phyloP scores from a whole-genome alignment of 108 stramenopile genomes.

The Bacterosira constricta region DNA sequence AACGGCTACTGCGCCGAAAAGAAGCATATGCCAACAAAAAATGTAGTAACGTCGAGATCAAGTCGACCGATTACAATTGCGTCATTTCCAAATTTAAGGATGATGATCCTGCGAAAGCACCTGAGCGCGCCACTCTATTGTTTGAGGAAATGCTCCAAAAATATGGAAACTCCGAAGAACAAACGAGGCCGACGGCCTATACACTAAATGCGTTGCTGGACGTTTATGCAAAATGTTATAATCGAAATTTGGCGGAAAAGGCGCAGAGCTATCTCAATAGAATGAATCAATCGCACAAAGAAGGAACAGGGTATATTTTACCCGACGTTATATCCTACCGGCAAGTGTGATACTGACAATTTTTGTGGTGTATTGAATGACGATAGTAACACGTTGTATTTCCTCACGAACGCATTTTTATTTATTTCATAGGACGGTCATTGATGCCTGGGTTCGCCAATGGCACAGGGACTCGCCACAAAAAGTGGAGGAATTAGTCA shows the following conservation, averaged over 20 bases:
- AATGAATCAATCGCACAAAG: constrained; percentile 22
- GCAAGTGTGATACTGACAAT: too few species aligned
- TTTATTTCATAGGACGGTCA: too few species aligned
- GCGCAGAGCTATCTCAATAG: constrained; percentile 17
- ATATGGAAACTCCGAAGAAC: neutral
- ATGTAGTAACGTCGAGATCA: constrained; percentile 7
- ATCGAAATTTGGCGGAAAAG: constrained; percentile 22
- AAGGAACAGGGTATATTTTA: constrained; percentile 22
- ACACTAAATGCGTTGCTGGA: constrained; percentile 40
- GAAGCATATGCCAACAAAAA: constrained; percentile 30
- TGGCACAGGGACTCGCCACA: constrained; percentile 23
- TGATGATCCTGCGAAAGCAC: constrained; percentile 23
- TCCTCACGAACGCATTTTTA: too few species aligned
- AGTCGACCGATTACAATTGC: constrained; percentile 20
- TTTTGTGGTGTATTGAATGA: too few species aligned
- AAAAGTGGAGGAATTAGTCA: constrained; percentile 28
- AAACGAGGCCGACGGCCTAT: constrained; percentile 16
- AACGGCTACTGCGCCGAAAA: constrained; percentile 30
- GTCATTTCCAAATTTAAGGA: constrained; percentile 41
- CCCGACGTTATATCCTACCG: constrained; percentile 42
- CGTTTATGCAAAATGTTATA: constrained; percentile 37
- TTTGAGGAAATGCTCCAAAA: constrained; percentile 34
- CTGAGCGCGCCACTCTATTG: constrained; percentile 32
- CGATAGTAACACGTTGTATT: too few species aligned
- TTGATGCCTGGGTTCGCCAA: constrained; percentile 43